Evolutionary conservation across 2,329 filamentous ascomycete genomes (phyloP).

Genomic region (Calonectria leucothoes): DNA sequence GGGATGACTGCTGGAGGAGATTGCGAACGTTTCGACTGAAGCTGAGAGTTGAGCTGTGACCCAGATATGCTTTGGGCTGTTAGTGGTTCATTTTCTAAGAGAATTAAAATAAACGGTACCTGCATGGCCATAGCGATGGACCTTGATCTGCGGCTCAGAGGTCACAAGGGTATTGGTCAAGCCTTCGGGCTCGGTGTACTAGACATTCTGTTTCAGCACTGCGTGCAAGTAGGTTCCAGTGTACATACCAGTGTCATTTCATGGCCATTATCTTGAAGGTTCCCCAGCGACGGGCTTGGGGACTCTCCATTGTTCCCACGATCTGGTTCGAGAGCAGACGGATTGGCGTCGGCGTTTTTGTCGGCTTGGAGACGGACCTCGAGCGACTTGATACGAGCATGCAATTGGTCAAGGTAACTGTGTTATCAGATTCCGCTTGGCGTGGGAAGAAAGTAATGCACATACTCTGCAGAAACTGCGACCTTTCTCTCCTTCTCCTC

Average conservation of each 20-base stretch:
- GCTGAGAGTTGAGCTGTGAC: slow-evolving; percentile 32
- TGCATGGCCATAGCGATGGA: slow-evolving; percentile 32
- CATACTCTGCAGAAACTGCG: slow-evolving; percentile 27
- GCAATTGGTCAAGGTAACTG: slow-evolving; percentile 33
- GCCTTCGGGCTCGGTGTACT: neutral
- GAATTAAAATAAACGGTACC: slow-evolving; percentile 8
- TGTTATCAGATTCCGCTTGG: neutral
- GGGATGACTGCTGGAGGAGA: slow-evolving; percentile 29
- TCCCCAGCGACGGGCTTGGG: neutral
- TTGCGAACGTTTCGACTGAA: slow-evolving; percentile 35
- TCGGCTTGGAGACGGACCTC: slow-evolving; percentile 19
- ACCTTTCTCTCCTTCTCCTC: slow-evolving; percentile 36
- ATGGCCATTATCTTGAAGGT: neutral
- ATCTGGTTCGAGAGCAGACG: neutral
- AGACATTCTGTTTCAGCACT: neutral
- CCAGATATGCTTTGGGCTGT: slow-evolving; percentile 30
- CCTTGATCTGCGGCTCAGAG: slow-evolving; percentile 34
- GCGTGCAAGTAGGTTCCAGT: neutral
- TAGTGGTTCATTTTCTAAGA: no score
- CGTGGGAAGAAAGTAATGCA: neutral
- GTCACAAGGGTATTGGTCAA: slow-evolving; percentile 31
- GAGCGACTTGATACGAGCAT: slow-evolving; percentile 28
- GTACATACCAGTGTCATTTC: neutral
- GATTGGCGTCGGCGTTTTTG: neutral
- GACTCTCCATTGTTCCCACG: neutral